Evolutionary conservation across 768 basidiomycete genomes (phyloP), one percentile per base, ranked within the genome.

Genomic region (Mycena vitilis): DNA sequence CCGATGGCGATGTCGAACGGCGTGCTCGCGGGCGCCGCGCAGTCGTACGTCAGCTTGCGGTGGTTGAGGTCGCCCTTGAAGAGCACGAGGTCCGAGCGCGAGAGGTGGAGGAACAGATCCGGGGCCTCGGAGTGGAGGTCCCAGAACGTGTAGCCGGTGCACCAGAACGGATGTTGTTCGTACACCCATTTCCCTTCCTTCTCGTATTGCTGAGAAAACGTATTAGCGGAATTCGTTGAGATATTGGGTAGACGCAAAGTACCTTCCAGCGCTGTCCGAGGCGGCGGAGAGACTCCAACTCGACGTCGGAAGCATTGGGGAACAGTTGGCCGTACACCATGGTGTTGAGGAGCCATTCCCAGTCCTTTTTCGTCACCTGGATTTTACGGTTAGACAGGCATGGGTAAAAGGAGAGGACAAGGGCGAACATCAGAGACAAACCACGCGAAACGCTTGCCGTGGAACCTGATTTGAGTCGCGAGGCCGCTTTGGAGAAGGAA

Each of bases 11-110:
- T 79, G 60, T 94, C 91, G 78, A 98, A 98, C 2, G 95, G 92
- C 10, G 95, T 96, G 67, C 91, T 89, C 11, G 92, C 89, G 2
- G 94, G 93, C 0, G 93, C 93, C 38, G 92, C 92, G 73, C 94
- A 95, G 73, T 95, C 93, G 69, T 94, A 95, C 2, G 92, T 94
- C 71, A 94, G 79, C 81, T 96, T 95, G 76, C 95, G 91, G 80
- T 96, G 95, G 79, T 97, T 97, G 23, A 97, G 82, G 75, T 96
- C 95, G 15, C 96, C 96, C 81, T 98, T 98, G 88, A 98, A 98
- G 76, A 88, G 85, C 74, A 98, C 96, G 52, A 98, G 88, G 76
- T 98, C 93, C 38, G 94, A 94, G 40, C 89, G 89, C 64, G 94
- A 92, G 45, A 98, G 89, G 77, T 97, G 91, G 60, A 97, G 87